A percentile compares a stretch with the other conserved stretches of the same genome.
phyloP scores from a whole-genome alignment of 331 rosid species.

The Acacia pycnantha region DNA sequence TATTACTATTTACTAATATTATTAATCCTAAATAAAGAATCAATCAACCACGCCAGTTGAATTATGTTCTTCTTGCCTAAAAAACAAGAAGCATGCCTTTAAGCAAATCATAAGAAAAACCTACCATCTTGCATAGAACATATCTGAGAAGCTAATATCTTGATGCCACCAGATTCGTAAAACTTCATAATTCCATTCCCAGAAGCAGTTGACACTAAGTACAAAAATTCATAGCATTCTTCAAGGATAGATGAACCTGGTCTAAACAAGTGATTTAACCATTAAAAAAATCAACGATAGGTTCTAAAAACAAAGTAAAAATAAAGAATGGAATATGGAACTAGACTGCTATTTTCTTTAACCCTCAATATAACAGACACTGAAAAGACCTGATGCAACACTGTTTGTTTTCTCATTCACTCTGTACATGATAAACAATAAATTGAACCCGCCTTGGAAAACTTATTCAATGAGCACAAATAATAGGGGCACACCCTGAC shows the following conservation, averaged over 20 bases:
- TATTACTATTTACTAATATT: not conserved
- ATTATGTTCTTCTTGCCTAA: not conserved
- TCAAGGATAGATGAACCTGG: slow-evolving; percentile 55
- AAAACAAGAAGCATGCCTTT: slow-evolving; percentile 9
- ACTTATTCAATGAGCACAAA: not conserved
- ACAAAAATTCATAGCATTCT: slow-evolving; percentile 83
- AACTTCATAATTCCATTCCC: slow-evolving; percentile 55
- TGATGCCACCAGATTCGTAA: slow-evolving; percentile 63
- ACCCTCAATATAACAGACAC: not conserved
- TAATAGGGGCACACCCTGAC: not conserved
- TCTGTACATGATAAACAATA: not conserved
- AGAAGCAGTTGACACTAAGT: slow-evolving; percentile 69
- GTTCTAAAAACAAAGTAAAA: not conserved
- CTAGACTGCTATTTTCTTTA: not conserved
- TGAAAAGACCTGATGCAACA: not conserved
- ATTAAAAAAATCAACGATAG: slow-evolving; percentile 2
- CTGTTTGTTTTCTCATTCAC: not conserved
- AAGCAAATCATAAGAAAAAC: slow-evolving; percentile 5
- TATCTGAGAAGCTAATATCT: slow-evolving; percentile 64
- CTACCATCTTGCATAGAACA: slow-evolving; percentile 65
- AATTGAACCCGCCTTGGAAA: not conserved
- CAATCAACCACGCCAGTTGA: not conserved
- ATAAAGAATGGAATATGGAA: not conserved
- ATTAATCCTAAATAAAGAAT: not conserved
- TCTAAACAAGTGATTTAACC: slow-evolving; percentile 43